Evolutionary conservation across 306 rosid genomes (phyloP).

Genomic region (Lablab purpureus): DNA sequence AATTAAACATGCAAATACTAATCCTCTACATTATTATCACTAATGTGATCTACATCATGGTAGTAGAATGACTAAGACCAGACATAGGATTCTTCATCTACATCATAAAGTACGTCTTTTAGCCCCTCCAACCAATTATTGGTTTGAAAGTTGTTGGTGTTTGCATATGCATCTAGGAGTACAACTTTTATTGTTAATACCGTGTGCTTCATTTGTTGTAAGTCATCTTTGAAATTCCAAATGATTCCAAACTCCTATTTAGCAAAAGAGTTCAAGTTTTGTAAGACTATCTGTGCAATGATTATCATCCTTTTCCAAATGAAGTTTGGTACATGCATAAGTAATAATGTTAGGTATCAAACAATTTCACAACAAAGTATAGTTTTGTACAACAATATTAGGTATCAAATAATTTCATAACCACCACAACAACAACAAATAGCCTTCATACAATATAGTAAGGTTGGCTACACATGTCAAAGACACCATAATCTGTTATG

Average conservation of each 20-base stretch:
- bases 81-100: no score
- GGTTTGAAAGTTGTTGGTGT: slow-evolving; percentile 11
- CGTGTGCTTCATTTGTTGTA: slow-evolving; percentile 15
- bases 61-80: no score
- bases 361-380: neutral
- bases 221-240: slow-evolving; percentile 35
- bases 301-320: slow-evolving; percentile 38
- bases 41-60: no score
- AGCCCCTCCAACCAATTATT: slow-evolving; percentile 44
- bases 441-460: neutral
- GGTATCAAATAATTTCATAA: neutral
- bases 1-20: no score
- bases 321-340: neutral
- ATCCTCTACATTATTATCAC: no score
- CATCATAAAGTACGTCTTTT: slow-evolving; percentile 53
- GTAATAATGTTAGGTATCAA: neutral
- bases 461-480: neutral
- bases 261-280: slow-evolving; percentile 19
- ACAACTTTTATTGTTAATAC: slow-evolving; percentile 33
- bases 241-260: slow-evolving; percentile 29
- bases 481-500: neutral
- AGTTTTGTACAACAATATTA: neutral
- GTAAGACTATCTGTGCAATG: slow-evolving; percentile 33
- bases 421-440: neutral
- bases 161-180: slow-evolving; percentile 48